These are phyloP conservation scores for Cytauxzoon felis DNA, from an alignment of 169 alveolate species.

Conservation along the genomic window DNA sequence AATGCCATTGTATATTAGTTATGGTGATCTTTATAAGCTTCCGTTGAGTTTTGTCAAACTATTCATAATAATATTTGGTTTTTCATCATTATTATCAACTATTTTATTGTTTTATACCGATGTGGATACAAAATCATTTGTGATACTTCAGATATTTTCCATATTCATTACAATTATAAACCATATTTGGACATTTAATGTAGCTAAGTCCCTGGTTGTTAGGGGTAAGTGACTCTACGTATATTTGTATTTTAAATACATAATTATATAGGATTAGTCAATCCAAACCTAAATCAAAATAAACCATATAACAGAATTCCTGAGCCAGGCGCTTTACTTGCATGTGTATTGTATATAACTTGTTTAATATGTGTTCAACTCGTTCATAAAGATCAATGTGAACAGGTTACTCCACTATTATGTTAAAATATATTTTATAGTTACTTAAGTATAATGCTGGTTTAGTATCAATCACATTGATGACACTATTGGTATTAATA, in stretches of 20 bases:
- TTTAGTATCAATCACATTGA: slow-evolving; percentile 4
- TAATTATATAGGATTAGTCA: slow-evolving; percentile 18
- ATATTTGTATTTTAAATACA: not conserved
- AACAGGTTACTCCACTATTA: not conserved
- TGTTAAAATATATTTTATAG: not conserved
- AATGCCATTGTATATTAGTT: too few species aligned
- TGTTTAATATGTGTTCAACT: not conserved
- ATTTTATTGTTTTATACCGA: not conserved
- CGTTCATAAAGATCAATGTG: not conserved
- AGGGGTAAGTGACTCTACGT: not conserved
- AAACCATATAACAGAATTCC: slow-evolving; percentile 32
- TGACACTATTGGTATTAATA: slow-evolving; percentile 44
- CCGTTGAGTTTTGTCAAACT: not conserved
- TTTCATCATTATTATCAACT: slow-evolving; percentile 1
- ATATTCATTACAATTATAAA: not conserved
- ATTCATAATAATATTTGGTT: slow-evolving; percentile 6
- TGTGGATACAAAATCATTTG: not conserved
- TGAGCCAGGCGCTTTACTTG: slow-evolving; percentile 60
- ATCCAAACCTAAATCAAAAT: slow-evolving; percentile 7
- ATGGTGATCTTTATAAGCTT: slow-evolving; percentile 6
- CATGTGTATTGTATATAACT: slow-evolving; percentile 34
- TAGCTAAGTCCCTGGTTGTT: not conserved
- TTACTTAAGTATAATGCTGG: not conserved
- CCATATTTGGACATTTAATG: not conserved
- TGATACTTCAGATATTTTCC: not conserved